Percentiles rank a stretch among this genome's conserved stretches.
Conservation (phyloP, 306 rosid species). For the Gillenia trifoliata region DNA sequence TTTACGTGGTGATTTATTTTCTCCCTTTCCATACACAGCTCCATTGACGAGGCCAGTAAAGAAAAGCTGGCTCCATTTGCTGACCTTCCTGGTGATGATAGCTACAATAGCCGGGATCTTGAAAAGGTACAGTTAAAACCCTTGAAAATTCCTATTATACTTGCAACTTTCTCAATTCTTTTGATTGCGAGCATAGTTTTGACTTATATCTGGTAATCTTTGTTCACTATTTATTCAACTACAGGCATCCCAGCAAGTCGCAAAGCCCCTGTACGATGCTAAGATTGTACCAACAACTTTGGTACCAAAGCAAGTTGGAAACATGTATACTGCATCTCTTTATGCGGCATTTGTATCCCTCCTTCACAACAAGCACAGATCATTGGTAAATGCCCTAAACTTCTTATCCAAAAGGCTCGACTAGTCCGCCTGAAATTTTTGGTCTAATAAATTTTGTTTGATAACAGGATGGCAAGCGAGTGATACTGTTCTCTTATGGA, state of each 20-base stretch:
- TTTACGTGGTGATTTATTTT: conserved; percentile 20
- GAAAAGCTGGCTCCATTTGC: conserved; percentile 80
- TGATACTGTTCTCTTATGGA: conserved; percentile 85
- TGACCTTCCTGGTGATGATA: conserved; percentile 67
- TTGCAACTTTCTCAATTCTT: neutral
- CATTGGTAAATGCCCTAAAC: conserved; percentile 53
- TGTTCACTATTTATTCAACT: conserved; percentile 17
- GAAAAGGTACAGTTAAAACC: conserved; percentile 60
- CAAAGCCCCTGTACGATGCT: conserved; percentile 70
- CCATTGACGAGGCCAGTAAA: conserved; percentile 60
- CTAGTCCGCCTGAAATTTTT: neutral
- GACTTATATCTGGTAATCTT: conserved; percentile 12
- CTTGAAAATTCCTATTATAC: neutral
- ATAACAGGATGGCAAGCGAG: conserved; percentile 67
- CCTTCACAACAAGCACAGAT: conserved; percentile 62
- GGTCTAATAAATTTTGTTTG: conserved; percentile 3
- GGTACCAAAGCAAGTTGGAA: conserved; percentile 94
- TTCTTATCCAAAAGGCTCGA: neutral
- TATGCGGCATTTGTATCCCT: conserved; percentile 96
- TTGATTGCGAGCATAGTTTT: neutral
- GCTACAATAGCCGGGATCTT: conserved; percentile 95
- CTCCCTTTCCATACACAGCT: conserved; percentile 47
- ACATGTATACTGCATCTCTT: conserved; percentile 99
- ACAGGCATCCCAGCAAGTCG: conserved; percentile 85
- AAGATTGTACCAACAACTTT: conserved; percentile 92